Conservation (phyloP, 108 stramenopile genomes). For the Cyclotella atomus region DNA sequence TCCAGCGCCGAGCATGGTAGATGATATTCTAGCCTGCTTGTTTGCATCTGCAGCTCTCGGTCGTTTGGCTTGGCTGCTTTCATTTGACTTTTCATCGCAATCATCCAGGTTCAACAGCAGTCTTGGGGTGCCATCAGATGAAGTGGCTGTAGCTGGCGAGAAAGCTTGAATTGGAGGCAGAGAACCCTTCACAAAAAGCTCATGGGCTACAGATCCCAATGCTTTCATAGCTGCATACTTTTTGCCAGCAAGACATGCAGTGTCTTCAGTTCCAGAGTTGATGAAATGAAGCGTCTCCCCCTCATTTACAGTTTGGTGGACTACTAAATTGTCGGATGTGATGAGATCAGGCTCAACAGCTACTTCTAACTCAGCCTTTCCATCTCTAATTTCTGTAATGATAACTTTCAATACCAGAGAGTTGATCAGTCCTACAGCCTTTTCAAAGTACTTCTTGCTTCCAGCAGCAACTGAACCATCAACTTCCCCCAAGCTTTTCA, state of each 20-base stretch:
- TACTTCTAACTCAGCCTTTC: background rate
- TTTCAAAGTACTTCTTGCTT: background rate
- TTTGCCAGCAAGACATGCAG: background rate
- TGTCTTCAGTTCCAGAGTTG: background rate
- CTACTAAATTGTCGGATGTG: background rate
- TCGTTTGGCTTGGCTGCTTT: background rate
- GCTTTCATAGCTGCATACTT: conserved; percentile 7
- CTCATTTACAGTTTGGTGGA: background rate
- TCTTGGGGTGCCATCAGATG: background rate
- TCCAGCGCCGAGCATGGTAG: conserved; percentile 13
- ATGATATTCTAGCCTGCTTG: background rate
- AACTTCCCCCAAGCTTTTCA: background rate
- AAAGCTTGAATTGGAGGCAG: background rate
- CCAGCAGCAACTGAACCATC: too few species aligned
- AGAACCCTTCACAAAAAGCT: background rate
- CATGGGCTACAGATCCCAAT: background rate
- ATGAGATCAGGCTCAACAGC: background rate
- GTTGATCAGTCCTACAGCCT: background rate
- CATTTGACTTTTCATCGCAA: background rate
- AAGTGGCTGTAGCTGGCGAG: background rate
- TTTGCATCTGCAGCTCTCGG: background rate
- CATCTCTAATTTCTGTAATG: background rate
- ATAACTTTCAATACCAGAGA: background rate
- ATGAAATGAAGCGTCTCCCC: conserved; percentile 3
- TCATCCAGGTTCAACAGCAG: conserved; percentile 1